Base-by-base conservation (phyloP, 352 stramenopile genomes). In the Phytophthora idaei region DNA sequence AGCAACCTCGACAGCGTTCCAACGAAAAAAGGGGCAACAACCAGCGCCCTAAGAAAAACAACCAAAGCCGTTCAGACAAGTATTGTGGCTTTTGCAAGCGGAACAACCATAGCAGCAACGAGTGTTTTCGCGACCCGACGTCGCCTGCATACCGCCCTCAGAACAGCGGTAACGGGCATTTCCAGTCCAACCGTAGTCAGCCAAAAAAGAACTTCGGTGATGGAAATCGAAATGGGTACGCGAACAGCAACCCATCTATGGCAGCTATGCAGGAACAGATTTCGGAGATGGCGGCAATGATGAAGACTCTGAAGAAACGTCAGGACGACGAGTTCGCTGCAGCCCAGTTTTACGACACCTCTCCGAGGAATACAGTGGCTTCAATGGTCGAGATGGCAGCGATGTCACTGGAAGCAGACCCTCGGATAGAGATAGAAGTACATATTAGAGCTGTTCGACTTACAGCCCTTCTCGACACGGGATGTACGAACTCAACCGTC, bases 301-400 rank as follows among this genome's bases (percentile, higher is more conserved):
- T 61, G 8, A 28, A 45, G 7, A 46, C 54, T 9, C 9, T 61
- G 17, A 61, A 61, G 28, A 29, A 42, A 11, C 37, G 28, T 0
- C 53, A 60, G 12, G 39, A 60, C n/a, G 53, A 60, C 3, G 53
- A 60, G 17, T 51, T 11, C 9, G 36, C 36, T 41, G 36, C 36
- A 4, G 2, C 11, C 4, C 36, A 41, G 9, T 41, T 45, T 21
- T 8, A 45, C 39, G 15, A 25, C n/a, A n/a, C n/a, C n/a, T n/a
- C n/a, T n/a, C n/a, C n/a, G n/a, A n/a, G n/a, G n/a, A 11, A 45
- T 21, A 21, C 39, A 11, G 21, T 45, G 39, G 15, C 39, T 25
- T 45, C 39, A 1, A 21, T 21, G 14, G 39, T 25, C 5, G 39
- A 45, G 2, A 45, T 21, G 39, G 39, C 39, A 21, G 14, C 39